Evolutionary conservation across 2,329 filamentous ascomycete species (phyloP).

Genomic region (Didymella sp.): DNA sequence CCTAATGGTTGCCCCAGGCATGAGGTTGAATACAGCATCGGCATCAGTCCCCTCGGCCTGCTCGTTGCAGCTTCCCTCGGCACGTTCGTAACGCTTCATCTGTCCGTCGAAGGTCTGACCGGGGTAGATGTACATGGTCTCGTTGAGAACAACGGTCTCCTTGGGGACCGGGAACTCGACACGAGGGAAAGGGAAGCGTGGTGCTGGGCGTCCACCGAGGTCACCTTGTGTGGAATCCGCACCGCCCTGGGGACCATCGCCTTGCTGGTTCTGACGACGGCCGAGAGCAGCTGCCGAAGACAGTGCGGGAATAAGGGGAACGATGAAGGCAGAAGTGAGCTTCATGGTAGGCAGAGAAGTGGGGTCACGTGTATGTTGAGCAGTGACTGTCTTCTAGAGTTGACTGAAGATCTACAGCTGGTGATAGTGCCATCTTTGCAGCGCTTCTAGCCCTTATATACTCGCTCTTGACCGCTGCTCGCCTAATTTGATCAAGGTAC

Average conservation of each 20-base stretch:
- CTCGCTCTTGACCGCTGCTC: constrained; percentile 3
- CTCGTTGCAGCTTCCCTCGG: constrained; percentile 34
- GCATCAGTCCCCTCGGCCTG: constrained; percentile 37
- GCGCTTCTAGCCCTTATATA: constrained; percentile 18
- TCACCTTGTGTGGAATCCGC: constrained; percentile 34
- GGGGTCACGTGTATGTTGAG: neutral
- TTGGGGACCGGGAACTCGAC: constrained; percentile 32
- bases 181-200: constrained; percentile 33
- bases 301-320: constrained; percentile 32
- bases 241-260: constrained; percentile 32
- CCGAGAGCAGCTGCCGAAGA: constrained; percentile 29
- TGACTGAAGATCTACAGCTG: constrained; percentile 20
- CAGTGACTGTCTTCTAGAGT: constrained; percentile 2
- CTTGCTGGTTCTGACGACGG: constrained; percentile 27
- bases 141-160: constrained; percentile 35
- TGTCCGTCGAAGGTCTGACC: constrained; percentile 35
- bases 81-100: constrained; percentile 39
- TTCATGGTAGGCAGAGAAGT: constrained; percentile 23
- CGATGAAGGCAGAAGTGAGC: constrained; percentile 25
- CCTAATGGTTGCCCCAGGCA: constrained; percentile 31
- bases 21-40: constrained; percentile 35
- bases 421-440: constrained; percentile 14
- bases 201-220: constrained; percentile 29
- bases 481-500: constrained; percentile 1
- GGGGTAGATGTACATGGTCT: constrained; percentile 35